These are phyloP conservation scores for Tetracentron sinense DNA, from an alignment of 164 flowering plant genomes.

Conservation along the genomic window DNA sequence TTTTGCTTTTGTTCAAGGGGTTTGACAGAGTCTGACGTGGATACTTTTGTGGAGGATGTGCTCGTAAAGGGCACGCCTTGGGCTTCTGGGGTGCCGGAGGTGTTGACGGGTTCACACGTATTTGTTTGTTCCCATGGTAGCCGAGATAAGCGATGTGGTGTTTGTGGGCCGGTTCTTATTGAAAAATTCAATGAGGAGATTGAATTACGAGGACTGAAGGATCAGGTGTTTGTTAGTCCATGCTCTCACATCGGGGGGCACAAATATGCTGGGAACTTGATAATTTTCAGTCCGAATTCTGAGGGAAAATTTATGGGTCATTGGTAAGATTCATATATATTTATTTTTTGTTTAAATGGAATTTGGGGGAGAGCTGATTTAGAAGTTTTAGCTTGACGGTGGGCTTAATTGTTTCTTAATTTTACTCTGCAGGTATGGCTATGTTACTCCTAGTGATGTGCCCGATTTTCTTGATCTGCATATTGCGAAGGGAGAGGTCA, in stretches of 20 bases:
- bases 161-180: slow-evolving; percentile 87
- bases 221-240: slow-evolving; percentile 59
- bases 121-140: slow-evolving; percentile 90
- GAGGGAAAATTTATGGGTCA: slow-evolving; percentile 67
- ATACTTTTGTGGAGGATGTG: slow-evolving; percentile 79
- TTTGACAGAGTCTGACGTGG: slow-evolving; percentile 60
- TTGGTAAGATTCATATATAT: slow-evolving; percentile 44
- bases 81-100: slow-evolving; percentile 53
- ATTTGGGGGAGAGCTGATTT: neutral
- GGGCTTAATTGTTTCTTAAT: neutral
- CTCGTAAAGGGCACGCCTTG: slow-evolving; percentile 61
- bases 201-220: slow-evolving; percentile 46
- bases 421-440: slow-evolving; percentile 71
- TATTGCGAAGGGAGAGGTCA: slow-evolving; percentile 67
- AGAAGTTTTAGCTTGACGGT: neutral
- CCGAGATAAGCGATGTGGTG: slow-evolving; percentile 90
- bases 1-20: slow-evolving; percentile 41
- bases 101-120: slow-evolving; percentile 58
- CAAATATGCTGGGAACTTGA: slow-evolving; percentile 94
- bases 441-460: slow-evolving; percentile 87
- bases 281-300: slow-evolving; percentile 54
- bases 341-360: neutral
- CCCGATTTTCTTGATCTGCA: slow-evolving; percentile 69
- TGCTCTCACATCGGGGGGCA: slow-evolving; percentile 97
- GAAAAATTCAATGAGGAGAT: slow-evolving; percentile 68